Evolutionary conservation across 2,329 filamentous ascomycete genomes (phyloP).

Genomic region (Geosmithia flava): DNA sequence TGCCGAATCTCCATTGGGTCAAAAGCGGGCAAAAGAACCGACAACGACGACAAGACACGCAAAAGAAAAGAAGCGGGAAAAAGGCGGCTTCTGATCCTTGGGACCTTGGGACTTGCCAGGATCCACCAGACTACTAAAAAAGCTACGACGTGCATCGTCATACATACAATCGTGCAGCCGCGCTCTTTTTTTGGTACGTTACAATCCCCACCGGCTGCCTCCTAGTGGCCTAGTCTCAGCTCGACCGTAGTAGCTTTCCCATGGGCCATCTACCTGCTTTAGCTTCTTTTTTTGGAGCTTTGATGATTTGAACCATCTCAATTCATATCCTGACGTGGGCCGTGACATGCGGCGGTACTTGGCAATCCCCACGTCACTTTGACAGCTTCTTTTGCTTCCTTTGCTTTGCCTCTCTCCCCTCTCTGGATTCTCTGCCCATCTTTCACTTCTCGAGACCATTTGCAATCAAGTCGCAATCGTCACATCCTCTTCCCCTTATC

Average conservation of each 20-base stretch:
- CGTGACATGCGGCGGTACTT: background rate
- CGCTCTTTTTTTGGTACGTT: background rate
- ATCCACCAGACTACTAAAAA: background rate
- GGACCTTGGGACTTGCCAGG: too few species aligned
- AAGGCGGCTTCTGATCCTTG: too few species aligned
- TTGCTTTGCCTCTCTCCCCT: background rate
- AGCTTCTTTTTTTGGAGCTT: background rate
- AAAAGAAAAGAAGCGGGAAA: too few species aligned
- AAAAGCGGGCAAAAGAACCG: too few species aligned
- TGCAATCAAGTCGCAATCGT: too few species aligned
- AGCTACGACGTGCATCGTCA: background rate
- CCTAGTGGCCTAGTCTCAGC: background rate
- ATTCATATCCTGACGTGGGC: background rate
- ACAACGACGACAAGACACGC: too few species aligned
- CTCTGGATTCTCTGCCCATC: background rate
- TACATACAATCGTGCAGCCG: background rate
- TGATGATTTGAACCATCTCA: background rate
- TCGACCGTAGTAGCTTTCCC: background rate
- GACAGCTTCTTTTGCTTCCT: background rate
- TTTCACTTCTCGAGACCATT: too few species aligned
- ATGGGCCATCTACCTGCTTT: background rate
- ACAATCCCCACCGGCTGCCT: background rate
- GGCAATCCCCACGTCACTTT: background rate
- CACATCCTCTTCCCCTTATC: background rate
- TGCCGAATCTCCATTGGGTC: too few species aligned